These are phyloP conservation scores for Crithidia thermophila DNA, from an alignment of 208 protist genomes.

Conservation along the genomic window DNA sequence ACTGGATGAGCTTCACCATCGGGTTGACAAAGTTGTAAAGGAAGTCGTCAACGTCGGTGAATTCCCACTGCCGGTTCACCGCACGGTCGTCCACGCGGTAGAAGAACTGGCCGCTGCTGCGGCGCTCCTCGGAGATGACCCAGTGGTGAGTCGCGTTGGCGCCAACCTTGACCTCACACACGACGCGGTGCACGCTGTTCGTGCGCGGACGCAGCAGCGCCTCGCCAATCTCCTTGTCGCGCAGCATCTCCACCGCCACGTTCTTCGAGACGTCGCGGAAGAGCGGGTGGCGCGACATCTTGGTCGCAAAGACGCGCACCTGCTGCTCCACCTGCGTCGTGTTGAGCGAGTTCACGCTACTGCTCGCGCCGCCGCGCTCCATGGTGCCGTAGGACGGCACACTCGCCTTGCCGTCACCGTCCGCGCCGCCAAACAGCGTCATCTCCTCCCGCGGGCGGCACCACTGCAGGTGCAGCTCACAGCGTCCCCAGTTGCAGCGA, in stretches of 20 bases:
- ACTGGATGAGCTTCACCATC: slow-evolving; percentile 58
- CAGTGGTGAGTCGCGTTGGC: slow-evolving; percentile 60
- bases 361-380: slow-evolving; percentile 38
- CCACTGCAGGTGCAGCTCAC: slow-evolving; percentile 80
- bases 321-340: slow-evolving; percentile 56
- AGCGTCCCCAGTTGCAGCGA: slow-evolving; percentile 65
- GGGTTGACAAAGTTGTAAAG: slow-evolving; percentile 62
- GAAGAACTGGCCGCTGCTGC: slow-evolving; percentile 62
- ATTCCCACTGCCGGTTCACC: slow-evolving; percentile 45
- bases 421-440: slow-evolving; percentile 5
- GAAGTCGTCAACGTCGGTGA: slow-evolving; percentile 84
- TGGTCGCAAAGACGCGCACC: slow-evolving; percentile 69
- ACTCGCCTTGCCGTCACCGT: slow-evolving; percentile 1
- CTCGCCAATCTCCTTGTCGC: slow-evolving; percentile 84
- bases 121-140: slow-evolving; percentile 75
- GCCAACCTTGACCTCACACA: slow-evolving; percentile 83
- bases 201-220: slow-evolving; percentile 65
- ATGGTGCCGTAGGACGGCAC: slow-evolving; percentile 43
- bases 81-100: slow-evolving; percentile 71
- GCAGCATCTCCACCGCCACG: slow-evolving; percentile 54
- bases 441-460: slow-evolving; percentile 52
- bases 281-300: slow-evolving; percentile 79
- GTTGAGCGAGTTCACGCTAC: slow-evolving; percentile 73
- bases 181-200: slow-evolving; percentile 39
- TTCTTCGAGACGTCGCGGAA: slow-evolving; percentile 68